A percentile compares a stretch with the other conserved stretches of the same genome.
These are phyloP conservation scores for Triticum urartu DNA, from an alignment of 176 grass and related monocot species.

Conservation along the genomic window DNA sequence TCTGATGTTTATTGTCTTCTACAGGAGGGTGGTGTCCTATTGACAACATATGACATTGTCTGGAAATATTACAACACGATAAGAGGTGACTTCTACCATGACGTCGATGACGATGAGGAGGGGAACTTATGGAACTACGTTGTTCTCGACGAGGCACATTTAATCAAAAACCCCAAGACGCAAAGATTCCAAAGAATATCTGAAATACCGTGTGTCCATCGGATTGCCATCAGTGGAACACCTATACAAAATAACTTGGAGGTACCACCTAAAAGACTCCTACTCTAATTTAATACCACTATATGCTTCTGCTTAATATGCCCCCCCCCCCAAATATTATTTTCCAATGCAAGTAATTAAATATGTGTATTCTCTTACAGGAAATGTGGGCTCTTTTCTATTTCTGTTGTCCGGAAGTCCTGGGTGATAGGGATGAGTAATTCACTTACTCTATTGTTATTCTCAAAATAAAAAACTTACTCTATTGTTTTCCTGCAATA, in stretches of 20 bases:
- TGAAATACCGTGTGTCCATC: conserved; percentile 76
- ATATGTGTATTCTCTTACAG: conserved; percentile 39
- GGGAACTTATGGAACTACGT: conserved; percentile 74
- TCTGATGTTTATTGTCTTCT: background rate
- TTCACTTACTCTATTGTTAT: background rate
- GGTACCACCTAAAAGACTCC: conserved; percentile 37
- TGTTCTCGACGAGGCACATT: conserved; percentile 83
- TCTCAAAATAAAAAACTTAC: no score
- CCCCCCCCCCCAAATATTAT: background rate
- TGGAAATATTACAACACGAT: conserved; percentile 69
- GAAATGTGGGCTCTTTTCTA: conserved; percentile 91
- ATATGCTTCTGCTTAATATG: background rate
- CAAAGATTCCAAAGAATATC: conserved; percentile 65
- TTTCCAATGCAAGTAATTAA: background rate
- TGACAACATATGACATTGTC: conserved; percentile 86
- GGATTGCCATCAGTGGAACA: conserved; percentile 80
- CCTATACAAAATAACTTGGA: conserved; percentile 89
- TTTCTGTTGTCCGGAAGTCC: conserved; percentile 80
- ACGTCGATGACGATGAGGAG: conserved; percentile 34
- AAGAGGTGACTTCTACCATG: conserved; percentile 40
- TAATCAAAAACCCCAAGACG: conserved; percentile 81
- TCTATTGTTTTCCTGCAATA: conserved; percentile 14
- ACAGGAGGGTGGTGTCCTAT: conserved; percentile 77
- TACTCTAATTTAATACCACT: background rate
- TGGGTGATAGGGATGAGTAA: conserved; percentile 82